These are phyloP conservation scores for Agaricus blazei DNA, from an alignment of 768 basidiomycete genomes.

Conservation along the genomic window DNA sequence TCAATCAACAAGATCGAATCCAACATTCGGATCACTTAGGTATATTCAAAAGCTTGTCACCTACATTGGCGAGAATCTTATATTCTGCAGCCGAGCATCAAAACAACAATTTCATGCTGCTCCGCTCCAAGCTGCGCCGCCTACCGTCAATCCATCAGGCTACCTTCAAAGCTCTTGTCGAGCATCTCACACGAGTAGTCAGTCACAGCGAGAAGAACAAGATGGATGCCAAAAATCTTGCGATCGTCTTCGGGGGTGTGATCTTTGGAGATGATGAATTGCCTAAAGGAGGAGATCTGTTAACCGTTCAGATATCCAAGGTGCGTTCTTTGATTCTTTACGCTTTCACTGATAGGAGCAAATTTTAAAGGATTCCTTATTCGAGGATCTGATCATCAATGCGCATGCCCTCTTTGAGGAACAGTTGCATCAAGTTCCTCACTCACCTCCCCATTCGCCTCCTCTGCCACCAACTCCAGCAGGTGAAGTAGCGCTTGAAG, in stretches of 20 bases:
- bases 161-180: slow-evolving; percentile 73
- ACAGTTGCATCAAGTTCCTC: slow-evolving; percentile 21
- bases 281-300: slow-evolving; percentile 69
- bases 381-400: slow-evolving; percentile 83
- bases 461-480: slow-evolving; percentile 70
- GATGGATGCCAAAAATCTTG: slow-evolving; percentile 91
- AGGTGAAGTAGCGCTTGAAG: slow-evolving; percentile 52
- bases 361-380: slow-evolving; percentile 40
- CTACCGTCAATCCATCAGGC: slow-evolving; percentile 82
- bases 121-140: slow-evolving; percentile 84
- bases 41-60: slow-evolving; percentile 22
- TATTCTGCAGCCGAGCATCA: slow-evolving; percentile 59
- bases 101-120: slow-evolving; percentile 62
- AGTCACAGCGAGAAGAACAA: slow-evolving; percentile 72
- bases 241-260: slow-evolving; percentile 85
- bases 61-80: not conserved
- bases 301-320: slow-evolving; percentile 73
- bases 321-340: slow-evolving; percentile 30
- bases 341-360: not conserved
- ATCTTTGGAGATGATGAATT: slow-evolving; percentile 92
- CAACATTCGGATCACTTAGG: slow-evolving; percentile 78
- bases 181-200: slow-evolving; percentile 76
- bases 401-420: slow-evolving; percentile 66
- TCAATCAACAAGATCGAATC: slow-evolving; percentile 72
- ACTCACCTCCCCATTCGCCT: slow-evolving; percentile 49